Evolutionary conservation across 164 flowering plant species (phyloP).

Genomic region (Umbellularia californica): DNA sequence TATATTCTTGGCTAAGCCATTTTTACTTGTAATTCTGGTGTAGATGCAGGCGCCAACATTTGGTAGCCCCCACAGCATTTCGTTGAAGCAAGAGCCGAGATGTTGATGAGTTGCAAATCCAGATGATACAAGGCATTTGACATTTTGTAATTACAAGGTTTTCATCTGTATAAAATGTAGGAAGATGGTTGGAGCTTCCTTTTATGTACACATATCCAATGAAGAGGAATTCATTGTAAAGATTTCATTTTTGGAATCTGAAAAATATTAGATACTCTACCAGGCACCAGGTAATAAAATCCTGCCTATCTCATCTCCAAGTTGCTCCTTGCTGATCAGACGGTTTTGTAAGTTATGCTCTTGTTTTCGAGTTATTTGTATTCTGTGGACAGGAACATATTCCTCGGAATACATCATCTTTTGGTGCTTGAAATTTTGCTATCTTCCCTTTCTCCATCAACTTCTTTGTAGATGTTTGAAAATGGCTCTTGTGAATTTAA

Average conservation of each 20-base stretch:
- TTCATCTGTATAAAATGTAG: constrained; percentile 31
- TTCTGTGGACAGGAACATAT: constrained; percentile 16
- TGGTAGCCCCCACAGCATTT: constrained; percentile 26
- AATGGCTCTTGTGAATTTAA: too few species aligned
- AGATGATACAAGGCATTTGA: constrained; percentile 12
- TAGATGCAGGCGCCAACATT: constrained; percentile 14
- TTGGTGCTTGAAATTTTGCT: constrained; percentile 12
- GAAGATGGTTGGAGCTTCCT: constrained; percentile 25
- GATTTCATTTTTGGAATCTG: constrained; percentile 35
- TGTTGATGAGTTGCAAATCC: constrained; percentile 26
- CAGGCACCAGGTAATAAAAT: constrained; percentile 26
- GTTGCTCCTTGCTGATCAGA: constrained; percentile 9
- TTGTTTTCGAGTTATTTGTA: constrained; percentile 11
- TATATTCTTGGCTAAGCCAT: not conserved
- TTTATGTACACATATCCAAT: constrained; percentile 23
- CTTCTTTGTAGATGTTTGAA: not conserved
- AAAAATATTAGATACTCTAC: constrained; percentile 20
- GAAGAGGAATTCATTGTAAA: constrained; percentile 23
- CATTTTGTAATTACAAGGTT: constrained; percentile 32
- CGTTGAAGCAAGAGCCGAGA: constrained; percentile 61
- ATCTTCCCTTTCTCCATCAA: not conserved
- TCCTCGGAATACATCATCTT: constrained; percentile 8
- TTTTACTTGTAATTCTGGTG: not conserved
- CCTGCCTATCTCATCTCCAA: constrained; percentile 8
- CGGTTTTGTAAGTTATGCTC: constrained; percentile 13